A percentile compares a stretch with the other conserved stretches of the same genome.
Evolutionary conservation across 2,329 filamentous ascomycete genomes (phyloP).

Genomic region (Pyrenochaeta sp.): DNA sequence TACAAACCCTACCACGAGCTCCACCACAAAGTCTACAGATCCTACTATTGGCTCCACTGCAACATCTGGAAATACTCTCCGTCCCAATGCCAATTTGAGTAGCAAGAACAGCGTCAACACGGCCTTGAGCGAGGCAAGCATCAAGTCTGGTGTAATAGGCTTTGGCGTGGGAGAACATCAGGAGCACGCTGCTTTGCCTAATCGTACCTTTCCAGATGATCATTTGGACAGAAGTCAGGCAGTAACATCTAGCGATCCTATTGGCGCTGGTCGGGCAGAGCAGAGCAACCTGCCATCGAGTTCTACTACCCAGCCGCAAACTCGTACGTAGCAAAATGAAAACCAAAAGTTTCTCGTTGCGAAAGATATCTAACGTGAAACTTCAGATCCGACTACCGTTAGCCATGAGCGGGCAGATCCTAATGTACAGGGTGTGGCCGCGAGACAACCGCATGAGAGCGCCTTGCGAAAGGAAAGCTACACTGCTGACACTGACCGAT

Average conservation of each 20-base stretch:
- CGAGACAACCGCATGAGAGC: slow-evolving; percentile 14
- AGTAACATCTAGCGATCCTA: slow-evolving; percentile 22
- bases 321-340: slow-evolving; percentile 37
- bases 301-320: slow-evolving; percentile 5
- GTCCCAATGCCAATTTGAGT: slow-evolving; percentile 23
- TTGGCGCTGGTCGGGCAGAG: slow-evolving; percentile 15
- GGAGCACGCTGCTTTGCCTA: slow-evolving; percentile 34
- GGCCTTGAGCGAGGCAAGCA: slow-evolving; percentile 43
- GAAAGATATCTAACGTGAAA: slow-evolving; percentile 10
- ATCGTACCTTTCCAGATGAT: slow-evolving; percentile 18
- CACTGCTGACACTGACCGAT: slow-evolving; percentile 33
- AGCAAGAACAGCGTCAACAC: slow-evolving; percentile 11
- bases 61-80: slow-evolving; percentile 12
- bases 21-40: slow-evolving; percentile 2
- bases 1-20: slow-evolving; percentile 8
- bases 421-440: neutral
- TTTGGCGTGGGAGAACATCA: slow-evolving; percentile 30
- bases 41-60: slow-evolving; percentile 2
- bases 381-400: slow-evolving; percentile 10
- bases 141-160: slow-evolving; percentile 52
- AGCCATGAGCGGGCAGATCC: slow-evolving; percentile 5
- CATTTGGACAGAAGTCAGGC: slow-evolving; percentile 20
- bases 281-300: slow-evolving; percentile 9
- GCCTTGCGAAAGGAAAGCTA: slow-evolving; percentile 22
- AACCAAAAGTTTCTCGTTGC: no score